phyloP scores from a whole-genome alignment of 1,139 yeast species.

The Zygoascus meyerae region DNA sequence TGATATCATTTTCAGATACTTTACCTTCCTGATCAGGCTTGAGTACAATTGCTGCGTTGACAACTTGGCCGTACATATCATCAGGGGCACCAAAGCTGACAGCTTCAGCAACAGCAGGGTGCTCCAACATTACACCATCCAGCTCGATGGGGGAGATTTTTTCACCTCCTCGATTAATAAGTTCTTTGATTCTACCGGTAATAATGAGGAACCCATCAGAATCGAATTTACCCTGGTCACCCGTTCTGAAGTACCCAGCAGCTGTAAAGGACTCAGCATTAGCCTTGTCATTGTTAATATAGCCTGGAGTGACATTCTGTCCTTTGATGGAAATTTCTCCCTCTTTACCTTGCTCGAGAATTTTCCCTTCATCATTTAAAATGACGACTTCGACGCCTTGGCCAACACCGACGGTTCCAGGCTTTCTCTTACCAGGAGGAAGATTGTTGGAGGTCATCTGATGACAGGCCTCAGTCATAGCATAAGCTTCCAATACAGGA shows the following conservation, averaged over 20 bases:
- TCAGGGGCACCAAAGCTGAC: conserved; percentile 62
- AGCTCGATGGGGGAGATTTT: conserved; percentile 63
- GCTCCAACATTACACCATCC: conserved; percentile 50
- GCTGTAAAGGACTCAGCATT: conserved; percentile 57
- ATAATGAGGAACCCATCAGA: conserved; percentile 51
- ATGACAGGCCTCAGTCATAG: conserved; percentile 72
- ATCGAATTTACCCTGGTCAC: conserved; percentile 62
- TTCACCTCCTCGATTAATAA: conserved; percentile 66
- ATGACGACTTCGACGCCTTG: conserved; percentile 60
- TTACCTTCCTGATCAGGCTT: conserved; percentile 34
- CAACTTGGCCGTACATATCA: conserved; percentile 59
- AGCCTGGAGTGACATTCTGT: conserved; percentile 61
- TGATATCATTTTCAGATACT: conserved; percentile 41
- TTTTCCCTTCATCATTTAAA: conserved; percentile 44
- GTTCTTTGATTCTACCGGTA: conserved; percentile 62
- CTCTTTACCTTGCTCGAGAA: conserved; percentile 43
- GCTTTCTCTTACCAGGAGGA: conserved; percentile 57
- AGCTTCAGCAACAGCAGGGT: conserved; percentile 58
- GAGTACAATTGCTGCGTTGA: conserved; percentile 58
- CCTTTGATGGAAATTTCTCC: conserved; percentile 68
- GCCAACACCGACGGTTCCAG: conserved; percentile 67
- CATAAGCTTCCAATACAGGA: conserved; percentile 67
- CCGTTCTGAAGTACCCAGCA: conserved; percentile 60
- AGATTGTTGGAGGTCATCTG: conserved; percentile 66
- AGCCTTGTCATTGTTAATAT: conserved; percentile 61